Conservation (phyloP, 2,329 filamentous ascomycete genomes). For the Cercospora nicotianae region DNA sequence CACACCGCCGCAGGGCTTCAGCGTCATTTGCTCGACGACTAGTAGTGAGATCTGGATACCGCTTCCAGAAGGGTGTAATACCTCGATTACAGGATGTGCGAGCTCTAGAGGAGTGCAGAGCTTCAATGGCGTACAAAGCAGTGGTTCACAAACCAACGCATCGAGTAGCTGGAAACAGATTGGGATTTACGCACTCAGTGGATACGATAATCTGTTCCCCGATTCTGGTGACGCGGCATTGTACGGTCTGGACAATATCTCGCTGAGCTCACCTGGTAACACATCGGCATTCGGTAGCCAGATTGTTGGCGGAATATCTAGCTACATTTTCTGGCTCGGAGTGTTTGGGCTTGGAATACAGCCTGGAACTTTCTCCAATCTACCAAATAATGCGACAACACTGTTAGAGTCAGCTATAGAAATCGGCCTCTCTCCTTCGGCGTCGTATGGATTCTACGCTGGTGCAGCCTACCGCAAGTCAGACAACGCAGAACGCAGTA, state of each 20-base stretch:
- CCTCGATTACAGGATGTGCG: slow-evolving; percentile 1
- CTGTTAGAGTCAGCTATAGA: background rate
- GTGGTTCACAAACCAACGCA: slow-evolving; percentile 13
- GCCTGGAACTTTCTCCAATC: slow-evolving; percentile 24
- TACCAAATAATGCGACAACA: slow-evolving; percentile 6
- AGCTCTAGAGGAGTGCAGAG: slow-evolving; percentile 7
- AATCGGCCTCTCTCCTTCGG: background rate
- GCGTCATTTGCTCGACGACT: slow-evolving; percentile 11
- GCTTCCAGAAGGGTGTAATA: slow-evolving; percentile 11
- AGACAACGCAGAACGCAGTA: background rate
- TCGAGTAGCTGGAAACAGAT: slow-evolving; percentile 12
- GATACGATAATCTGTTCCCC: slow-evolving; percentile 2
- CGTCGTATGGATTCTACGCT: slow-evolving; percentile 16
- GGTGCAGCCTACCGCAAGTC: slow-evolving; percentile 15
- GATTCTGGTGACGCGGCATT: background rate
- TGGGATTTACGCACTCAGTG: slow-evolving; percentile 8
- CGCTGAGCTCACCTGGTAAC: background rate
- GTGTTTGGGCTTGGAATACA: slow-evolving; percentile 34
- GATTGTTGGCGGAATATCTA: slow-evolving; percentile 14
- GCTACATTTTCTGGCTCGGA: slow-evolving; percentile 39
- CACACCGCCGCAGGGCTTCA: slow-evolving; percentile 15
- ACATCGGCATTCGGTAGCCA: background rate
- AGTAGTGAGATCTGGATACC: slow-evolving; percentile 16
- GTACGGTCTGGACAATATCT: slow-evolving; percentile 16
- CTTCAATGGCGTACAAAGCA: slow-evolving; percentile 2